A percentile compares a stretch with the other conserved stretches of the same genome.
These are phyloP conservation scores for Dimocarpus longan DNA, from an alignment of 345 rosid species.

Conservation along the genomic window DNA sequence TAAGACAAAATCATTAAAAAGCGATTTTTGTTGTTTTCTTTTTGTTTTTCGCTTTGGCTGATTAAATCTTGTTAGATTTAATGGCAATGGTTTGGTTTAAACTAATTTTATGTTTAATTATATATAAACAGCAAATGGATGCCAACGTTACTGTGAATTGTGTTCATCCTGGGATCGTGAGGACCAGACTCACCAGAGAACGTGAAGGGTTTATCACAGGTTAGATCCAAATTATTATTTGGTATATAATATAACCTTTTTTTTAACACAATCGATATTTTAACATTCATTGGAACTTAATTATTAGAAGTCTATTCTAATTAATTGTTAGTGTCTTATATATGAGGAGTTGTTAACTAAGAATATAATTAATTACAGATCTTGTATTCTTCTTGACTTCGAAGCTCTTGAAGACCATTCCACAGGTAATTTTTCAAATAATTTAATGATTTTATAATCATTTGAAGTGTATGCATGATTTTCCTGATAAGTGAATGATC, in stretches of 20 bases:
- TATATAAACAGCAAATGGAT: conserved; percentile 60
- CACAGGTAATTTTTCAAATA: conserved; percentile 53
- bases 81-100: background rate
- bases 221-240: conserved; percentile 9
- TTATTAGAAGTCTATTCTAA: too few species aligned
- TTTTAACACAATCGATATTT: background rate
- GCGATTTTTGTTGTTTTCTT: conserved; percentile 41
- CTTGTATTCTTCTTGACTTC: conserved; percentile 79
- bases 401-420: conserved; percentile 82
- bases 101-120: background rate
- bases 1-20: conserved; percentile 7
- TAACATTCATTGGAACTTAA: background rate
- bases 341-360: background rate
- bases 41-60: background rate
- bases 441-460: background rate
- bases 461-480: too few species aligned
- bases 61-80: background rate
- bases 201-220: conserved; percentile 90
- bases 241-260: too few species aligned
- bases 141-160: conserved; percentile 87
- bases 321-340: background rate
- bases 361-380: conserved; percentile 44
- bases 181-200: conserved; percentile 90
- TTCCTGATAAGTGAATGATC: background rate
- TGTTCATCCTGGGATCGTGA: conserved; percentile 93